phyloP scores from a whole-genome alignment of 2,329 filamentous ascomycete genomes.

The Xylariaceae sp. region DNA sequence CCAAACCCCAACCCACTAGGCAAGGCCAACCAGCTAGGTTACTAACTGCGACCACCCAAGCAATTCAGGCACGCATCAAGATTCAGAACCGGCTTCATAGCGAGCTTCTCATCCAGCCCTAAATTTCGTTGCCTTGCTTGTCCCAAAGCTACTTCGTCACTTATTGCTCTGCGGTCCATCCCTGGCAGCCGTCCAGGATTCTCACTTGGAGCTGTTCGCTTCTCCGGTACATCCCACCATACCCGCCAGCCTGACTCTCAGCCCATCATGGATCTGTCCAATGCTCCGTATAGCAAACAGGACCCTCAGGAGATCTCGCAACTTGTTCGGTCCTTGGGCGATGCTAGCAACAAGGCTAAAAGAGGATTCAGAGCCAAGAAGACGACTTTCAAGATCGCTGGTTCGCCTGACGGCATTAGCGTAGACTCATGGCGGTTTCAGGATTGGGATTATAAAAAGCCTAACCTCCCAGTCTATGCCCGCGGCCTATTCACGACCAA shows the following conservation, averaged over 20 bases:
- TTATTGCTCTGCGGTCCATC: background rate
- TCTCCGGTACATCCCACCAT: background rate
- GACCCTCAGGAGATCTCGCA: constrained; percentile 60
- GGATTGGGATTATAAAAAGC: constrained; percentile 93
- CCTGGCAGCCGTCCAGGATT: background rate
- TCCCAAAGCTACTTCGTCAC: background rate
- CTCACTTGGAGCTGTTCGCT: background rate
- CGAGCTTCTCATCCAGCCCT: too few species aligned
- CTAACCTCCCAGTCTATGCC: constrained; percentile 82
- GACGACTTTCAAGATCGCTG: constrained; percentile 64
- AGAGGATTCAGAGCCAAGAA: constrained; percentile 70
- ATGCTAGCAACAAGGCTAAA: constrained; percentile 49
- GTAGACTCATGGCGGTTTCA: constrained; percentile 92
- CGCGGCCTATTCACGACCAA: constrained; percentile 88
- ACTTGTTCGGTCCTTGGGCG: constrained; percentile 61
- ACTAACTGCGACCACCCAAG: too few species aligned
- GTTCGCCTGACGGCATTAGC: constrained; percentile 56
- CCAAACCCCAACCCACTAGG: too few species aligned
- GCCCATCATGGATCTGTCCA: constrained; percentile 31
- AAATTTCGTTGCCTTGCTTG: background rate
- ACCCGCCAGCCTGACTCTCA: constrained; percentile 1
- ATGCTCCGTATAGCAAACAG: constrained; percentile 61
- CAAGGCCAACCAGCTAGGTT: too few species aligned
- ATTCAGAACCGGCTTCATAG: too few species aligned
- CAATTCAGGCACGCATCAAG: too few species aligned